Evolutionary conservation across 441 rosid genomes (phyloP), one percentile per base, ranked within the genome.

Genomic region (Aleurites moluccanus): DNA sequence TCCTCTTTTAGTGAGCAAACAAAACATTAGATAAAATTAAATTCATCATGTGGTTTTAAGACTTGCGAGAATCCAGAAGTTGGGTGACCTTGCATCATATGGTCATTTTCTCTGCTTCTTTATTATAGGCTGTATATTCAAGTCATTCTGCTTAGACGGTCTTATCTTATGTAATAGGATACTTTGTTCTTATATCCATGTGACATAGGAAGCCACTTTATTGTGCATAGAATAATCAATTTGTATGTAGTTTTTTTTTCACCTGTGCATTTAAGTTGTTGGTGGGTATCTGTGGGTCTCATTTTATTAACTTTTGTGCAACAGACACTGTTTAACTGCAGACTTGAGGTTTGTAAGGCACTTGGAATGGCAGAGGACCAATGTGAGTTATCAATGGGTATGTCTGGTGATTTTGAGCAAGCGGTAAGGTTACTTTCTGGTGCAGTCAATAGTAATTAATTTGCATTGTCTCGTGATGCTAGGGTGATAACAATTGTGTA

Each of bases 361-460:
- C 90, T 94, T 21, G 89, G 89, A 78, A 80, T 87, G 83, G 67
- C 78, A 40, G 92, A 88, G 88, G 88, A 87, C 71, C 82, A 85
- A 33, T 91, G 90, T 69, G 97, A 92, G 83, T 84, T 94, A 56
- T 92, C 98, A 9, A 94, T 92, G 96, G 97, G 97, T 80, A 94
- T 94, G 98, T 94, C 97, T 0, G 85, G 91, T 74, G 98, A 92
- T 80, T 94, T 89, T 73, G 97, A 92, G 88, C 86, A 79, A 88
- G 98, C 97, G 45, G 97, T 92, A 84, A 78, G 81, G 49, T 57
- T 23, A 44, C 0, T n/a, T 63, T 73, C 33, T 55, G 4, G 14
- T 27, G 18, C 3, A n/a, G 52, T 49, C 25, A 15, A 59, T 42
- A 59, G 13, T 10, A 59, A 57, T n/a, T 30, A 42, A 42, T 10